These are phyloP conservation scores for Saccharum spontaneum DNA, from an alignment of 176 grass and related monocot species.

Conservation along the genomic window DNA sequence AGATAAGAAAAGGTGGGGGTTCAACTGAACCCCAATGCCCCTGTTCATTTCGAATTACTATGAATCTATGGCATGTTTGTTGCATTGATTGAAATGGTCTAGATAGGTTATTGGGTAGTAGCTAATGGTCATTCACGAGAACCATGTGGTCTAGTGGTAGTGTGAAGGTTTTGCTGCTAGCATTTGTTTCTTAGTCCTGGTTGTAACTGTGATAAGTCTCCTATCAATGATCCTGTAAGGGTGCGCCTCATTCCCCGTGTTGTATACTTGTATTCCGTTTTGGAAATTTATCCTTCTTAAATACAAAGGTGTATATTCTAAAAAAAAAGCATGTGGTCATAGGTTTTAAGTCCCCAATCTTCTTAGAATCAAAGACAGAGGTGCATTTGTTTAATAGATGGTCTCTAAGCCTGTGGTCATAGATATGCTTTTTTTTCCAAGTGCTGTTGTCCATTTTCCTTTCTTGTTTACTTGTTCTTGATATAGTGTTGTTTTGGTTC, in stretches of 20 bases:
- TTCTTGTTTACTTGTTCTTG: conserved; percentile 4
- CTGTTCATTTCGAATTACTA: not conserved
- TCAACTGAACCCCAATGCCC: not conserved
- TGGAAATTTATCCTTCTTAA: not conserved
- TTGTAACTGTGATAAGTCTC: not conserved
- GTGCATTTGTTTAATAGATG: not conserved
- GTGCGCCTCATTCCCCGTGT: not conserved
- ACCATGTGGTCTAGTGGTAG: not conserved
- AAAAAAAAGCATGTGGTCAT: not conserved
- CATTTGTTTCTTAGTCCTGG: not conserved
- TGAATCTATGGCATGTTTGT: not conserved
- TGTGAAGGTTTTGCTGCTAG: not conserved
- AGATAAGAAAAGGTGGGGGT: not conserved
- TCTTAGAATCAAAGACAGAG: not conserved
- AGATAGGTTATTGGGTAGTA: not conserved
- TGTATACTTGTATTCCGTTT: not conserved
- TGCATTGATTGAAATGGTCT: not conserved
- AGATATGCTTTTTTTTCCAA: not conserved
- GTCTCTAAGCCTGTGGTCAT: not conserved
- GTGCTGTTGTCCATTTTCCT: not conserved
- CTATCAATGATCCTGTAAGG: not conserved
- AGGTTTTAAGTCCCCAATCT: not conserved
- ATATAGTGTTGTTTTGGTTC: conserved; percentile 10
- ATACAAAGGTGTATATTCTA: not conserved
- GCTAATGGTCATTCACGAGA: not conserved